Evolutionary conservation across 2,329 filamentous ascomycete species (phyloP), one percentile per base, ranked within the genome.

Genomic region (Fusarium stilboides): DNA sequence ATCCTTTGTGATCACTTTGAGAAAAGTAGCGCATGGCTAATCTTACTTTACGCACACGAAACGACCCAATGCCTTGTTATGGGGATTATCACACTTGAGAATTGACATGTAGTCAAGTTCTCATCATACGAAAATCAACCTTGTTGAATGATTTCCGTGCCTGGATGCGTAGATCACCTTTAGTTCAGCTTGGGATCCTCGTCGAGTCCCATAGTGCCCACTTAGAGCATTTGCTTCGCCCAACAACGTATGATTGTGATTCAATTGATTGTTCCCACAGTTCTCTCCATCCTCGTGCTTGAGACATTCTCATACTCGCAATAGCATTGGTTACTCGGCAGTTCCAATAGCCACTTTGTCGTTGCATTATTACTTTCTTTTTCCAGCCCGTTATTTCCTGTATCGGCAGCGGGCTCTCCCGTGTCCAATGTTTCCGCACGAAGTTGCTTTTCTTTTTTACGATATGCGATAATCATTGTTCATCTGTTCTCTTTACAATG

Each of bases 391-490:
- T 19, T n/a, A n/a, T 39, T 39, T 36, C 34, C 34, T 36, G 17
- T 17, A 54, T 20, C 42, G 42, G 31, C 31, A 9, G 34, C 43
- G n/a, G 22, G 17, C 54, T 40, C 19, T 52, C 45, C 45, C 54
- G 26, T 3, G 39, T 57, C 19, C 59, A 64, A 13, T 64, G 59
- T 6, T 58, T 45, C 36, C 60, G 59, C 45, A 40, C 22, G 45
- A 58, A 20, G 5, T 17, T 15, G 33, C 24, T 24, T 45, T 45
- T 34, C 33, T 5, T 19, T 12, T 37, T 19, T 31, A n/a, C 20
- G 36, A 37, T 37, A 57, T 42, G 9, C 12, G 10, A 45, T 22
- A 31, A 19, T 19, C 19, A 42, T 17, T 26, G 17, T 34, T 39
- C 24, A 26, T 19, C 13, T 33, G 8, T 2, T 12, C 12, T 33